Evolutionary conservation across 306 rosid species (phyloP).

Genomic region (Luffa aegyptiaca): DNA sequence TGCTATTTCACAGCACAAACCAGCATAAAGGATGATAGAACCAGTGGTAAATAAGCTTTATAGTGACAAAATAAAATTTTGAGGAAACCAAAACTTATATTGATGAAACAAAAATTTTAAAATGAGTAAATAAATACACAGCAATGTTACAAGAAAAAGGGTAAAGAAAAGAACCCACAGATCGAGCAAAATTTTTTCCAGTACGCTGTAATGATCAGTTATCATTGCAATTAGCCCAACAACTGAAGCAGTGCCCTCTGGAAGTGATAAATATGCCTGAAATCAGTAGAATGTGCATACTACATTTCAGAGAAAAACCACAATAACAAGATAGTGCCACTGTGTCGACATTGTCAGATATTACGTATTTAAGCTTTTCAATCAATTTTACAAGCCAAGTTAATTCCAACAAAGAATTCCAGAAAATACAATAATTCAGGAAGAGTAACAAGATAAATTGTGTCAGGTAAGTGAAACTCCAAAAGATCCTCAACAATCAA

Average conservation of each 20-base stretch:
- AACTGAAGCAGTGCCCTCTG: constrained; percentile 97
- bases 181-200: constrained; percentile 45
- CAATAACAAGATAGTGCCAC: constrained; percentile 7
- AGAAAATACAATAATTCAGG: not conserved
- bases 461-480: not conserved
- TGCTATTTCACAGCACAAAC: not conserved
- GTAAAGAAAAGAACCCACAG: not conserved
- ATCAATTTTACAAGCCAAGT: not conserved
- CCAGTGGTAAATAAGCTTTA: too few relatives aligned
- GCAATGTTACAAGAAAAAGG: not conserved
- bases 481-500: not conserved
- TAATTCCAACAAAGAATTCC: not conserved
- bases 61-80: not conserved
- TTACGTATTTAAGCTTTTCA: not conserved
- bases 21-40: constrained; percentile 15
- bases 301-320: constrained; percentile 15
- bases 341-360: not conserved
- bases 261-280: constrained; percentile 97
- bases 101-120: not conserved
- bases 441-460: not conserved
- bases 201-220: constrained; percentile 73
- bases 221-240: constrained; percentile 92
- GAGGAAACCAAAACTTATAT: not conserved
- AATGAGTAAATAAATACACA: constrained; percentile 4
- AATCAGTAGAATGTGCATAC: constrained; percentile 22